These are phyloP conservation scores for Senecio squalidus DNA, from an alignment of 140 eudicot species.

Conservation along the genomic window DNA sequence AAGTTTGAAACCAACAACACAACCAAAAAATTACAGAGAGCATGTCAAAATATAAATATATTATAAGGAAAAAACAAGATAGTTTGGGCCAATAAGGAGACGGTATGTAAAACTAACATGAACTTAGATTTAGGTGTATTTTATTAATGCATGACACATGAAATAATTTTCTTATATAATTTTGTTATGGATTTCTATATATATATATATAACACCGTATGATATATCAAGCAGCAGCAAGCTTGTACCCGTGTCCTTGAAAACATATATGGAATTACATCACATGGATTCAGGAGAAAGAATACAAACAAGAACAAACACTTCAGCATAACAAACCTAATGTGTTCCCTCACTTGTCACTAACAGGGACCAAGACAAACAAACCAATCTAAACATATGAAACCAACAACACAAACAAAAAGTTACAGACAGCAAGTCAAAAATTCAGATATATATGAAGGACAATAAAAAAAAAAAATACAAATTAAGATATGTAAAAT, in stretches of 20 bases:
- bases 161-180: too few relatives aligned
- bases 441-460: not conserved
- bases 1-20: too few relatives aligned
- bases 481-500: slow-evolving; percentile 13
- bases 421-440: slow-evolving; percentile 31
- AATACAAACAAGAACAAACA: slow-evolving; percentile 23
- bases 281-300: slow-evolving; percentile 23
- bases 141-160: too few relatives aligned
- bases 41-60: slow-evolving; percentile 26
- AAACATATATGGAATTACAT: not conserved
- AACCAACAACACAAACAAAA: slow-evolving; percentile 36
- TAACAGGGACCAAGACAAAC: slow-evolving; percentile 41
- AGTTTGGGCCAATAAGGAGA: not conserved
- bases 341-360: slow-evolving; percentile 26
- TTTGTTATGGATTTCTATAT: too few relatives aligned
- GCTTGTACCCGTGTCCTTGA: not conserved
- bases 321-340: slow-evolving; percentile 14
- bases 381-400: slow-evolving; percentile 39
- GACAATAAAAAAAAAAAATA: slow-evolving; percentile 15
- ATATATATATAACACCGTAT: too few relatives aligned
- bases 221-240: not conserved
- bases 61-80: too few relatives aligned
- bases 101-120: not conserved
- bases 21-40: too few relatives aligned
- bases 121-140: too few relatives aligned